A percentile compares a stretch with the other conserved stretches of the same genome.
phyloP scores from a whole-genome alignment of 495 filamentous ascomycete species.

The Filosporella fistucella region DNA sequence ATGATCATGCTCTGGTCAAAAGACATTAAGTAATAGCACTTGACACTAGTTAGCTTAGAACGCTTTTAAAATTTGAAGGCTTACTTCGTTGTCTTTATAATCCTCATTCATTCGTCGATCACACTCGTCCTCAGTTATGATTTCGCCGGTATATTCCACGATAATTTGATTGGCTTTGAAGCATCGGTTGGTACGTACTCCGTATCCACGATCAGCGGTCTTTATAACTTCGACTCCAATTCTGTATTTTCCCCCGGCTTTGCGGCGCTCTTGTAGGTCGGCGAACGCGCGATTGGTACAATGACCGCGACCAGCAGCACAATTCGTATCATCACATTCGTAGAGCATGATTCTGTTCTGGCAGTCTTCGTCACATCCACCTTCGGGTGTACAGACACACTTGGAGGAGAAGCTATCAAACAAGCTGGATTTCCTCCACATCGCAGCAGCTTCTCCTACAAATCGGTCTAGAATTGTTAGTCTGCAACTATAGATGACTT shows the following conservation, averaged over 20 bases:
- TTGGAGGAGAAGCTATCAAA: conserved; percentile 66
- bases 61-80: conserved; percentile 19
- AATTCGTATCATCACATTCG: conserved; percentile 91
- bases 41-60: conserved; percentile 6
- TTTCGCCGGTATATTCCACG: conserved; percentile 96
- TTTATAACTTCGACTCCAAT: conserved; percentile 93
- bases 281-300: conserved; percentile 89
- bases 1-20: conserved; percentile 99
- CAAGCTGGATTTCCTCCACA: conserved; percentile 77
- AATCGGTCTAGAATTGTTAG: conserved; percentile 65
- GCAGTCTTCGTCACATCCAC: conserved; percentile 83
- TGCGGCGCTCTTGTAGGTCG: conserved; percentile 68
- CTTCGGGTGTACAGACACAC: conserved; percentile 74
- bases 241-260: conserved; percentile 75
- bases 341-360: conserved; percentile 96
- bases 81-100: conserved; percentile 88
- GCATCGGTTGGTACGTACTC: conserved; percentile 81
- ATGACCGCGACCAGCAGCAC: conserved; percentile 59
- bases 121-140: conserved; percentile 90
- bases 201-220: conserved; percentile 83
- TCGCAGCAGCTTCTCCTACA: conserved; percentile 77
- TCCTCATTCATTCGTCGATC: conserved; percentile 86
- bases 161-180: conserved; percentile 93
- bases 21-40: conserved; percentile 98
- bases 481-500: conserved; percentile 10